Evolutionary conservation across 768 basidiomycete species (phyloP), one percentile per base, ranked within the genome.

Genomic region (Lactarius tabidus): DNA sequence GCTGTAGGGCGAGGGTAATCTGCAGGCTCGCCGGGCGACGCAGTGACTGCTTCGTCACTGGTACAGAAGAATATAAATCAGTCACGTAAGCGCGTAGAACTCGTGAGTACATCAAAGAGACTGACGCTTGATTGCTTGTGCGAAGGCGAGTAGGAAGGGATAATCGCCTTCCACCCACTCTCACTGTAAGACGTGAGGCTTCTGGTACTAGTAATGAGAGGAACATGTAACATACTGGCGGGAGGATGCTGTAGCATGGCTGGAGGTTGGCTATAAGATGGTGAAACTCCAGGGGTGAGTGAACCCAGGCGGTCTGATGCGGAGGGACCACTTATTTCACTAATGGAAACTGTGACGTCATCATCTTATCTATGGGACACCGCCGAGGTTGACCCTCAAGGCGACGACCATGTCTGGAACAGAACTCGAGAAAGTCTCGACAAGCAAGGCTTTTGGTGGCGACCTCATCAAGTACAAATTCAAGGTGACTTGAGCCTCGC

Each of bases 381-480:
- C 20, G 20, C 29, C 12, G 29, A n/a, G 14, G 6, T 33, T 55
- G 18, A 35, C 9, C 31, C 36, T 29, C 18, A 23, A n/a, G 33
- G 36, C 26, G 35, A 33, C 36, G 20, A 51, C 41, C 62, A 71
- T 64, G 67, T 62, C 66, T 31, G 69, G 53, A 53, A 76, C 72
- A 71, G 70, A 72, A 38, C 84, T 95, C 69, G 84, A 90, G 70
- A 84, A 86, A 73, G 67, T 94, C 20, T 89, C 91, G 1, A 80
- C 84, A 12, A 93, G 85, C 83, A 89, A 89, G 75, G 81, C 85
- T 14, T 96, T 89, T 67, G 88, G 84, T 63, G 97, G 96, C 28
- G 82, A 84, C 61, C 74, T 98, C 63, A 82, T 78, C 65, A 98
- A 98, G 75, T 98, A 93, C 81, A 90, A 85, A 77, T 91, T 89